phyloP scores from a whole-genome alignment of 352 stramenopile species.

The Thalassiosira hispida region DNA sequence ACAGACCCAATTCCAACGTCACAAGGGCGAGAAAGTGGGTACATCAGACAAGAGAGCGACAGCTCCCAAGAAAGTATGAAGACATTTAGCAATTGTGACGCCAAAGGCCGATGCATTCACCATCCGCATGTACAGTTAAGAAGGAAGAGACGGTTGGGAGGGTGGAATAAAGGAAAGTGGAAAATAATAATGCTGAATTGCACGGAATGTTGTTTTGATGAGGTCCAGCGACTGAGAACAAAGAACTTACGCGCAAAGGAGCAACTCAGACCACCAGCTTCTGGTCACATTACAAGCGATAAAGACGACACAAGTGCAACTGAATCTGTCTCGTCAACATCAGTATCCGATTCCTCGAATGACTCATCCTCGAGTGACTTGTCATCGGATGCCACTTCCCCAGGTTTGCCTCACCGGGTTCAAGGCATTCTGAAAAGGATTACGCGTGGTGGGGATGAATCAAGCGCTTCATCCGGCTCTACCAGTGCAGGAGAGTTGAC shows the following conservation, averaged over 20 bases:
- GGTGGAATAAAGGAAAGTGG: conserved; percentile 16
- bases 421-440: conserved; percentile 12
- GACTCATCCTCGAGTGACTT: background rate
- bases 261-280: background rate
- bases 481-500: background rate
- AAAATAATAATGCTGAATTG: conserved; percentile 22
- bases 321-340: background rate
- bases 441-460: conserved; percentile 2
- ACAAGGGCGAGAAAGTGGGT: background rate
- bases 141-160: conserved; percentile 6
- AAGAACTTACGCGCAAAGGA: conserved; percentile 10
- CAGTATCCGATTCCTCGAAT: conserved; percentile 3
- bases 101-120: conserved; percentile 13
- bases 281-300: background rate
- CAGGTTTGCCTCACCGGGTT: no score
- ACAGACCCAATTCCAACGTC: background rate
- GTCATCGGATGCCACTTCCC: no score
- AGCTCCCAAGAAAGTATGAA: conserved; percentile 11
- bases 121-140: conserved; percentile 21
- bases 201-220: conserved; percentile 21
- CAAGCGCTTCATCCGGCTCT: background rate
- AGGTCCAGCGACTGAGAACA: conserved; percentile 13
- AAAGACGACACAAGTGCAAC: conserved; percentile 1
- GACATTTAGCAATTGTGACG: conserved; percentile 19
- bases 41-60: background rate